Evolutionary conservation across 2,329 filamentous ascomycete species (phyloP), one percentile per base, ranked within the genome.

Genomic region (Septoria petroselini): DNA sequence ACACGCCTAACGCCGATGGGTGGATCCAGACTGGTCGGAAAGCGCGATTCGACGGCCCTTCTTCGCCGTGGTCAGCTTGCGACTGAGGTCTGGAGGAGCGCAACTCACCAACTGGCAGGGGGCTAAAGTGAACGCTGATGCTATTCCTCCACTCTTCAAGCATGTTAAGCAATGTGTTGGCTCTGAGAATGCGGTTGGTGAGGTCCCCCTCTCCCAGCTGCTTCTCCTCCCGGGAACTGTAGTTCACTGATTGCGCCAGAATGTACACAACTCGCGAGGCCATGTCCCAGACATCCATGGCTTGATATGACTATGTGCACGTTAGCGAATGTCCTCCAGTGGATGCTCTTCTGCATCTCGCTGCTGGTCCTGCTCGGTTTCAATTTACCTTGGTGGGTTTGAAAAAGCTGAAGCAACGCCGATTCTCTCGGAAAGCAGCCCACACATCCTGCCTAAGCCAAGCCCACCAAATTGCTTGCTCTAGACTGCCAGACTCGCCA

Each of bases 381-480:
- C 4, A 18, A 39, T 34, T 30, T 8, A 46, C 43, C 15, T 73
- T 76, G 6, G 71, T 75, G 0, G 80, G 80, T 35, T 70, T 71
- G 78, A 80, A 84, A 41, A 82, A 81, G 27, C 74, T 82, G 53
- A 82, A 74, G 2, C 76, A 75, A 6, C 75, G 71, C 3, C 82
- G 69, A 17, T 73, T 71, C 59, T 83, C 80, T 0, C 79, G 73
- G 55, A 83, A 83, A 0, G 81, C 81, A 1, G 79, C 81, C 81
- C 81, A 84, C 0, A 81, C 73, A 59, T 85, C 82, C 59, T 85
- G 82, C n/a, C 79, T 71, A 3, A 84, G 67, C 82, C 81, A 85
- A 0, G 77, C 75, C 81, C 82, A 85, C 82, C 81, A 84, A 0
- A 80, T 77, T 0, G 80, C 77, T 54, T 78, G 75, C 34, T 77